Percentiles rank a stretch among this genome's conserved stretches.
These are phyloP conservation scores for Carnegiea gigantea DNA, from an alignment of 179 eudicot species.

Conservation along the genomic window DNA sequence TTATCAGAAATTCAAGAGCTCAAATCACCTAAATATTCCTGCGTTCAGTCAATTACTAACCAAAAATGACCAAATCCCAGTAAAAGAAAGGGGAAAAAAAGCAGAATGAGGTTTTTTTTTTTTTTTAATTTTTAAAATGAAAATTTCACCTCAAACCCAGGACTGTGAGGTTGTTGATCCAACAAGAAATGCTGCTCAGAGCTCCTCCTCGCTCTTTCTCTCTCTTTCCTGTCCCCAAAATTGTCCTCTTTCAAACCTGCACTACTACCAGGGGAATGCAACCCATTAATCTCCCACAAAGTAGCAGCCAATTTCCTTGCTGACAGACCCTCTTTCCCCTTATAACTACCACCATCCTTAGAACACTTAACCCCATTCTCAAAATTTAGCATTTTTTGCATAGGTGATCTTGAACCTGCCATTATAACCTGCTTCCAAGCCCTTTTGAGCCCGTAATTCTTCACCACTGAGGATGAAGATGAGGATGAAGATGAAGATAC, in stretches of 20 bases:
- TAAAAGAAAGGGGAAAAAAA: background rate
- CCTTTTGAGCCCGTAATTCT: constrained; percentile 36
- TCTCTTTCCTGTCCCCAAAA: background rate
- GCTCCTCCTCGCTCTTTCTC: background rate
- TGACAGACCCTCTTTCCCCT: constrained; percentile 41
- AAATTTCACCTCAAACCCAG: constrained; percentile 37
- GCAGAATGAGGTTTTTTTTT: background rate
- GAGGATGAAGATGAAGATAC: constrained; percentile 36
- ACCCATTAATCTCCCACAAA: constrained; percentile 50
- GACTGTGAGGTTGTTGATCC: constrained; percentile 26
- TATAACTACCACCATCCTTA: constrained; percentile 10
- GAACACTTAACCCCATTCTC: constrained; percentile 36
- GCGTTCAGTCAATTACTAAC: no score
- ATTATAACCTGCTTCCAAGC: constrained; percentile 37
- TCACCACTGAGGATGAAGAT: constrained; percentile 26
- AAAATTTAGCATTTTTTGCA: constrained; percentile 28
- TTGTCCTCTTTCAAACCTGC: constrained; percentile 9
- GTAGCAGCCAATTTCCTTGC: constrained; percentile 50
- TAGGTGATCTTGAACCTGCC: constrained; percentile 36
- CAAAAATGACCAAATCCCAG: background rate
- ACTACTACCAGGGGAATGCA: constrained; percentile 28
- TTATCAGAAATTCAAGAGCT: background rate
- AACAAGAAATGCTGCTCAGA: background rate
- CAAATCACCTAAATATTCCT: no score
- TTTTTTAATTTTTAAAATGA: background rate